Evolutionary conservation across 768 basidiomycete species (phyloP), one percentile per base, ranked within the genome.

Genomic region (Boletus sp.): DNA sequence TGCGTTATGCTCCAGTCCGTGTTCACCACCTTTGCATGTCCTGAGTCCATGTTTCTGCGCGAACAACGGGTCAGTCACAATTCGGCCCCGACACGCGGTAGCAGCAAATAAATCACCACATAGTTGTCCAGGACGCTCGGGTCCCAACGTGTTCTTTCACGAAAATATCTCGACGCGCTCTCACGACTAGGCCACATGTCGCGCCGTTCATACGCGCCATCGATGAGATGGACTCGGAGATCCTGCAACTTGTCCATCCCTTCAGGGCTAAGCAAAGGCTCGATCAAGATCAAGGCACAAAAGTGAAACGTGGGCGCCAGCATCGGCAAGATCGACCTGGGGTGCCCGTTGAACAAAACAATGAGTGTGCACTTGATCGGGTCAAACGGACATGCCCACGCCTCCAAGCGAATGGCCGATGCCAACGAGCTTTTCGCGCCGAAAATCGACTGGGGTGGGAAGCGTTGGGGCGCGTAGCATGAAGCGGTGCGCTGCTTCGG

Each of bases 391-490:
- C 87, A 86, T 80, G 20, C 82, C 75, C 54, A 85, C 84, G 39
- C 80, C 86, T 14, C 87, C 87, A 18, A 89, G 71, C 1, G 86
- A 87, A 67, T 89, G 87, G 0, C 86, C 87, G 17, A 89, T 77
- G 3, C 85, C 86, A 37, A 87, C 75, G 3, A 89, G 70, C 44
- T 76, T 81, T 57, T 83, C 71, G 20, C 64, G 68, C 29, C 66
- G 63, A 67, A 86, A 86, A 56, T 85, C 76, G 33, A 82, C 73
- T 9, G 67, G 62, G 9, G 74, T 76, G 18, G 73, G 75, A 56
- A 76, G 64, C 28, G 69, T 63, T 7, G 75, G 72, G 5, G 75
- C 78, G 4, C 71, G 73, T 5, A 73, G 72, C 36, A 87, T 75
- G 66, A 89, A 87, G 36, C 77, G 78, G 59, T 85, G 80, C 11